Percentiles rank a stretch among this genome's conserved stretches.
phyloP scores from a whole-genome alignment of 192 early-diverging fungal species.

The Backusella westeae region DNA sequence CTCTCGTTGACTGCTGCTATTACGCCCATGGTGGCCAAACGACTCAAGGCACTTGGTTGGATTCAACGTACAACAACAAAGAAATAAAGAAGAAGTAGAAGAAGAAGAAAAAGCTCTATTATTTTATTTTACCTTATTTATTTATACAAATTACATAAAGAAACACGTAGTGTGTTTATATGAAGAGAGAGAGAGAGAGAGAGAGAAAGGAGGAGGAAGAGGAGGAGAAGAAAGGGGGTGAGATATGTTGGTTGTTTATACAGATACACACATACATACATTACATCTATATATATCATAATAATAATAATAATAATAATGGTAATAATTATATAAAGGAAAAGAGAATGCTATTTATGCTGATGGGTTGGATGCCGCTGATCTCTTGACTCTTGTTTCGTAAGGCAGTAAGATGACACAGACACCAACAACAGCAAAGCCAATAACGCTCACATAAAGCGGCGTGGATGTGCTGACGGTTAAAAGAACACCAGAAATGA shows the following conservation, averaged over 20 bases:
- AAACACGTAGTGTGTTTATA: neutral
- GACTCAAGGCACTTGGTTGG: conserved; percentile 49
- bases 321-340: neutral
- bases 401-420: conserved; percentile 74
- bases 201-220: neutral
- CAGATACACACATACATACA: no score
- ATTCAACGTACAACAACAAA: neutral
- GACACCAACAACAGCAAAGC: conserved; percentile 54
- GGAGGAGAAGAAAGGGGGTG: neutral
- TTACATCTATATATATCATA: neutral
- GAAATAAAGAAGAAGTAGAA: neutral
- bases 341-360: neutral
- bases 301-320: no score
- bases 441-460: conserved; percentile 60
- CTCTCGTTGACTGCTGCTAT: conserved; percentile 52
- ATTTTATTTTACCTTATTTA: neutral
- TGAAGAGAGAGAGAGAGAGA: neutral
- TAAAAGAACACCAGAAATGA: conserved; percentile 67
- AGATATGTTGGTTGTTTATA: neutral
- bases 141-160: neutral
- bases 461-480: conserved; percentile 57
- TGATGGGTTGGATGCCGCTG: neutral
- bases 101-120: neutral
- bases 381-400: conserved; percentile 45
- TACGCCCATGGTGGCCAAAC: conserved; percentile 48